Conservation (phyloP, 495 filamentous ascomycete genomes). For the Annulohypoxylon stygium region DNA sequence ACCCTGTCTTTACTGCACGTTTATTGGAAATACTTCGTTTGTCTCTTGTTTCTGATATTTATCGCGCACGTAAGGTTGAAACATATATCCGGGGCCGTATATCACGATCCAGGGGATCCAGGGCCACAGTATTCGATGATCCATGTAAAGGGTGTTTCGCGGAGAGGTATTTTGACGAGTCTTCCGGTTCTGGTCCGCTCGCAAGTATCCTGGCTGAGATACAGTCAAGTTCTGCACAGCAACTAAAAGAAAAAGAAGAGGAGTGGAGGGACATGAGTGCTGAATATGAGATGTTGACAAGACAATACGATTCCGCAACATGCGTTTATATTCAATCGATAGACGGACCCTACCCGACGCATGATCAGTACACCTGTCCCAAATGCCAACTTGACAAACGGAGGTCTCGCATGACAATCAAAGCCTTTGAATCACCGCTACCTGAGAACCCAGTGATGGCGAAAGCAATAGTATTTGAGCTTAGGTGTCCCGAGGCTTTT, state of each 20-base stretch:
- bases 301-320: slow-evolving; percentile 53
- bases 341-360: slow-evolving; percentile 18
- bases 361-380: slow-evolving; percentile 34
- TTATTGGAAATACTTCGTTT: slow-evolving; percentile 65
- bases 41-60: slow-evolving; percentile 54
- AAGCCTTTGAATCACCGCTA: slow-evolving; percentile 60
- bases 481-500: slow-evolving; percentile 54
- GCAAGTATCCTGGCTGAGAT: slow-evolving; percentile 52
- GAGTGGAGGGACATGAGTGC: slow-evolving; percentile 56
- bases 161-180: slow-evolving; percentile 59
- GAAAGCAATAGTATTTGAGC: slow-evolving; percentile 61
- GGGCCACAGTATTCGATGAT: slow-evolving; percentile 62
- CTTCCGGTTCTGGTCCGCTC: slow-evolving; percentile 40
- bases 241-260: slow-evolving; percentile 52
- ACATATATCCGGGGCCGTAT: slow-evolving; percentile 56
- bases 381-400: slow-evolving; percentile 54
- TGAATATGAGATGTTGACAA: slow-evolving; percentile 56
- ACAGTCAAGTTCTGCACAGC: slow-evolving; percentile 37
- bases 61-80: slow-evolving; percentile 61
- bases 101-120: slow-evolving; percentile 8
- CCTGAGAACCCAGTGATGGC: slow-evolving; percentile 50
- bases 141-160: slow-evolving; percentile 61
- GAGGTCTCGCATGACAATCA: slow-evolving; percentile 53
- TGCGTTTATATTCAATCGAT: slow-evolving; percentile 33
- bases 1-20: slow-evolving; percentile 57